phyloP scores from a whole-genome alignment of 2,329 filamentous ascomycete genomes.

The Didymosphaeria variabile region DNA sequence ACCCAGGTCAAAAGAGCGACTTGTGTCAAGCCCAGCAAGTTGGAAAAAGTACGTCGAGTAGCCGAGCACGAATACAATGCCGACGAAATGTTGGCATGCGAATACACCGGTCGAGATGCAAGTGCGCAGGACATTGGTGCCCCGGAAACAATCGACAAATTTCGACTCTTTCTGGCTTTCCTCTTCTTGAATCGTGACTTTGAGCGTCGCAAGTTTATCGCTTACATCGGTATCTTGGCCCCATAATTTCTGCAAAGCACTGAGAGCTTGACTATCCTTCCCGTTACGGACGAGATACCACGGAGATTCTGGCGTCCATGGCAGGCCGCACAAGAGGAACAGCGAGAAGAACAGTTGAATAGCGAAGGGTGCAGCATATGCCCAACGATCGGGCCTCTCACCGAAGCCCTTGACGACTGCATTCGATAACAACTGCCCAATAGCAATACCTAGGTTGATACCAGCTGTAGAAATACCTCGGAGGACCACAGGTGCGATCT shows the following conservation, averaged over 20 bases:
- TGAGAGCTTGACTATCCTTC: conserved; percentile 48
- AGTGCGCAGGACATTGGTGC: conserved; percentile 22
- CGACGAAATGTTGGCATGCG: conserved; percentile 43
- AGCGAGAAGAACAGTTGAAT: conserved; percentile 78
- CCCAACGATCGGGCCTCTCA: conserved; percentile 63
- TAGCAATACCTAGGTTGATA: conserved; percentile 28
- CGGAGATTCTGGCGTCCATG: conserved; percentile 72
- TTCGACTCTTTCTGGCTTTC: conserved; percentile 40
- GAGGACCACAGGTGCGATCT: conserved; percentile 25
- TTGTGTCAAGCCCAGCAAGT: conserved; percentile 36
- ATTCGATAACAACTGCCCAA: conserved; percentile 25
- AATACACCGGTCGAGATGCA: conserved; percentile 40
- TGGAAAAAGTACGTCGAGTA: conserved; percentile 40
- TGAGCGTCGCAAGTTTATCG: not conserved
- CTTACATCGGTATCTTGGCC: conserved; percentile 57
- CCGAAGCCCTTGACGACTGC: conserved; percentile 57
- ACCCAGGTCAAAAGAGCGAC: conserved; percentile 33
- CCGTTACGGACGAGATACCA: conserved; percentile 77
- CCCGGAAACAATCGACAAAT: conserved; percentile 14
- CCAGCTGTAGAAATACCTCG: conserved; percentile 26
- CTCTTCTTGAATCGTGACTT: not conserved
- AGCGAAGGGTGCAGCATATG: conserved; percentile 69
- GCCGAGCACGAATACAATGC: conserved; percentile 44
- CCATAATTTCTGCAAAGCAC: conserved; percentile 65
- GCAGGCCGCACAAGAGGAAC: conserved; percentile 69